Conservation (phyloP, 2,329 filamentous ascomycete genomes). For the Neofusicoccum parvum region DNA sequence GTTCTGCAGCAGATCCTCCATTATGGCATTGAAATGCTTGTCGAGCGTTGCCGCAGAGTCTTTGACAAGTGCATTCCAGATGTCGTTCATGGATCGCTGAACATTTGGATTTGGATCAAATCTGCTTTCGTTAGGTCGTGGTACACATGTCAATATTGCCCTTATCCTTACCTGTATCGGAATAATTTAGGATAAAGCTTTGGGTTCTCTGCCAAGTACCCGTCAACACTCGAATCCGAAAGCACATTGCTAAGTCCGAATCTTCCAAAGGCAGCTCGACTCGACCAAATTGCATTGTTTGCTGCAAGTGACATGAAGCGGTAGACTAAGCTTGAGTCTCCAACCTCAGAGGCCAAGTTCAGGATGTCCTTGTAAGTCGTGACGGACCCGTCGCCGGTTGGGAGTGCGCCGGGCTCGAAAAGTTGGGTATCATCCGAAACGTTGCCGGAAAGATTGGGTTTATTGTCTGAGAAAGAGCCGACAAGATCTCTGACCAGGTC, state of each 20-base stretch:
- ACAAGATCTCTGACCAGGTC: conserved; percentile 87
- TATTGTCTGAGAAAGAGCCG: conserved; percentile 77
- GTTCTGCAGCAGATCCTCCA: conserved; percentile 82
- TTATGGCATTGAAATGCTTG: conserved; percentile 82
- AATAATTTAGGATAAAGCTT: conserved; percentile 95
- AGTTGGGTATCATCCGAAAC: conserved; percentile 90
- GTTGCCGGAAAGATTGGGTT: conserved; percentile 69
- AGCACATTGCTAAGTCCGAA: conserved; percentile 92
- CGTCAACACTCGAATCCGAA: conserved; percentile 73
- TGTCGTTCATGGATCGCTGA: conserved; percentile 93
- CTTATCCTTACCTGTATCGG: conserved; percentile 65
- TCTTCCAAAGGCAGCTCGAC: conserved; percentile 90
- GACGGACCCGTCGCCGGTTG: conserved; percentile 86
- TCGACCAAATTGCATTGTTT: conserved; percentile 96
- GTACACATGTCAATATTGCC: background rate
- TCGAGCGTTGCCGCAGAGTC: conserved; percentile 78
- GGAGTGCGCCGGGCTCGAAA: conserved; percentile 87
- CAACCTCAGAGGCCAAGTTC: conserved; percentile 91
- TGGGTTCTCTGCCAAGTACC: conserved; percentile 75
- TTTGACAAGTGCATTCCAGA: conserved; percentile 95
- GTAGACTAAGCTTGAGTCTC: conserved; percentile 94
- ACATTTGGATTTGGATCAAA: conserved; percentile 96
- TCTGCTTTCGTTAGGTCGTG: conserved; percentile 29
- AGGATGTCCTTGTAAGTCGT: conserved; percentile 99
- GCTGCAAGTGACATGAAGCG: conserved; percentile 97